Evolutionary conservation across 75 land plant genomes (phyloP).

Genomic region (Isoetes taiwanensis): DNA sequence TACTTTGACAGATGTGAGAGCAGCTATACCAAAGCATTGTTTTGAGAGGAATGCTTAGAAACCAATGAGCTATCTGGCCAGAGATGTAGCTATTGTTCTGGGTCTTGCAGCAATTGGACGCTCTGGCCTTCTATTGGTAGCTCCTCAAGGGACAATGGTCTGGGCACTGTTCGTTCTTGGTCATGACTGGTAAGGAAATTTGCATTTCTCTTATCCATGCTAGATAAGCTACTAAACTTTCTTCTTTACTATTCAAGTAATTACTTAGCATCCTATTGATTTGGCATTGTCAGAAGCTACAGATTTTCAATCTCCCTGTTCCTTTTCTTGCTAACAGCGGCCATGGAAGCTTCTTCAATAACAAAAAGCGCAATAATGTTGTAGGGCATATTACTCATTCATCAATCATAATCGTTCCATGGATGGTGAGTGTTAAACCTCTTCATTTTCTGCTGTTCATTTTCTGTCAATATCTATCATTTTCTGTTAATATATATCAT

Average conservation of each 20-base stretch:
- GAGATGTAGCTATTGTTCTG: slow-evolving; percentile 59
- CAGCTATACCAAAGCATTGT: slow-evolving; percentile 91
- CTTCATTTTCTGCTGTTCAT: slow-evolving; percentile 8
- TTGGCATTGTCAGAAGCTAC: no score
- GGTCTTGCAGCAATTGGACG: slow-evolving; percentile 62
- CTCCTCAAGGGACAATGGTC: slow-evolving; percentile 97
- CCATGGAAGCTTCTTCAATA: slow-evolving; percentile 86
- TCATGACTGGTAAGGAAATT: slow-evolving; percentile 67
- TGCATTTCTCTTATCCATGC: no score
- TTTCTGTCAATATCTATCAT: no score
- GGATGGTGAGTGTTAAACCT: slow-evolving; percentile 48
- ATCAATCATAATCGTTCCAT: slow-evolving; percentile 74
- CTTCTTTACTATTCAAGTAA: no score
- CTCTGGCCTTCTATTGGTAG: slow-evolving; percentile 50
- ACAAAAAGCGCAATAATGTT: slow-evolving; percentile 41
- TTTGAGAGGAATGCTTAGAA: slow-evolving; percentile 76
- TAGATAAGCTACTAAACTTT: no score
- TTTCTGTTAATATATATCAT: no score
- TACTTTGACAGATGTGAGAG: slow-evolving; percentile 49
- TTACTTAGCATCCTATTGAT: no score
- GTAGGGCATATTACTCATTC: slow-evolving; percentile 81
- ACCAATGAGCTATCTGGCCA: slow-evolving; percentile 66
- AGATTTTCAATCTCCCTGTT: no score
- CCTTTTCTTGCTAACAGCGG: slow-evolving; percentile 67
- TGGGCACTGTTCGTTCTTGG: slow-evolving; percentile 97